Percentiles rank a stretch among this genome's conserved stretches.
Conservation (phyloP, 2,329 filamentous ascomycete genomes). For the Fusarium setosum region DNA sequence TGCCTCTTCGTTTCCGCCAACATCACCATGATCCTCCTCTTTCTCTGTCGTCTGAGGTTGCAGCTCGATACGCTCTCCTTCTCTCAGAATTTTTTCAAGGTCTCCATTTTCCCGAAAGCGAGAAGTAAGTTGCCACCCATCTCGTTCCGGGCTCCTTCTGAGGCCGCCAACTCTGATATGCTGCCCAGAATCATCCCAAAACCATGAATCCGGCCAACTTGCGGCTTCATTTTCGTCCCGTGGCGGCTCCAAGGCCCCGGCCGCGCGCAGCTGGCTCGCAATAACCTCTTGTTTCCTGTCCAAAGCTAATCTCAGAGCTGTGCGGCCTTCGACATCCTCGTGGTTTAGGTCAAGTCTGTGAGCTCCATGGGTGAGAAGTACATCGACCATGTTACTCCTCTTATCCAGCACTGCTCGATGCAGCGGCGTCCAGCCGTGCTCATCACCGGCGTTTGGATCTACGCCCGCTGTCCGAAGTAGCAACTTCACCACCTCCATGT, state of each 20-base stretch:
- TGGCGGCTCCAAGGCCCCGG: too few species aligned
- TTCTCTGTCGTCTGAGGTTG: too few species aligned
- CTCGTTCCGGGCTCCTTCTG: too few species aligned
- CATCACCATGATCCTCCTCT: background rate
- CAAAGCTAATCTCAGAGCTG: background rate
- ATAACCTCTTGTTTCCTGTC: background rate
- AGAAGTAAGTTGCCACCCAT: too few species aligned
- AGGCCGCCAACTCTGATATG: too few species aligned
- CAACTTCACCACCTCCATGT: too few species aligned
- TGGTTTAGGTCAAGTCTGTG: background rate
- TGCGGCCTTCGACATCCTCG: background rate
- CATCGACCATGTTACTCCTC: background rate
- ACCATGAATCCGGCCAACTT: too few species aligned
- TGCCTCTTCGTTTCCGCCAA: background rate
- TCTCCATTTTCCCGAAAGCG: too few species aligned
- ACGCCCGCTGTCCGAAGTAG: too few species aligned
- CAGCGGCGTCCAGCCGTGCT: background rate
- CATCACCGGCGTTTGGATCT: background rate
- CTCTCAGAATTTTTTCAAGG: too few species aligned
- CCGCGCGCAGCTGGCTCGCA: background rate
- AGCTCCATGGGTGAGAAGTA: background rate
- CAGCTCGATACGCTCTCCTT: too few species aligned
- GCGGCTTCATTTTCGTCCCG: background rate
- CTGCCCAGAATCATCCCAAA: too few species aligned
- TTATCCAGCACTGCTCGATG: background rate